phyloP scores from a whole-genome alignment of 2,329 filamentous ascomycete species.

The Beauveria varroae region DNA sequence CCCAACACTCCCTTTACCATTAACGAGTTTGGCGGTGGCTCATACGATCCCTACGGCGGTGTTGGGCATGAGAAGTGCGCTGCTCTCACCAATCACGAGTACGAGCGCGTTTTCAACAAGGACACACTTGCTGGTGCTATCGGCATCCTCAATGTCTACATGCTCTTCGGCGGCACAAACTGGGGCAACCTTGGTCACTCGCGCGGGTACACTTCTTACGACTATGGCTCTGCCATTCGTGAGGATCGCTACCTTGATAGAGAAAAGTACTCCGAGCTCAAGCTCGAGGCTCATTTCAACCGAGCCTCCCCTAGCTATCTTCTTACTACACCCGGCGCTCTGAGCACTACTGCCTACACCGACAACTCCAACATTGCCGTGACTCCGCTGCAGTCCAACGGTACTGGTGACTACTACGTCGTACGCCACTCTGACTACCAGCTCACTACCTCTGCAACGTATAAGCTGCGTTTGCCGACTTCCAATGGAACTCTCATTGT shows the following conservation, averaged over 20 bases:
- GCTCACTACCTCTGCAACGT: conserved; percentile 44
- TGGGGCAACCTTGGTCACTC: conserved; percentile 67
- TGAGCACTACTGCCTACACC: conserved; percentile 22
- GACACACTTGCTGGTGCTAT: conserved; percentile 56
- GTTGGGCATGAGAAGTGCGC: conserved; percentile 58
- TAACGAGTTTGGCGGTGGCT: conserved; percentile 56
- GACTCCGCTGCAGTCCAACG: conserved; percentile 49
- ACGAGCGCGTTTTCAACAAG: conserved; percentile 69
- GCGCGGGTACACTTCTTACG: conserved; percentile 46
- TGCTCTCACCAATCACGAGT: conserved; percentile 56
- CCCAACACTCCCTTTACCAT: conserved; percentile 57
- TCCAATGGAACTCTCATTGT: conserved; percentile 45
- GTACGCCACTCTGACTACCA: conserved; percentile 56
- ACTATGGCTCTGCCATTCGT: conserved; percentile 44
- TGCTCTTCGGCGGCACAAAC: conserved; percentile 70
- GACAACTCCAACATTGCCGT: conserved; percentile 40
- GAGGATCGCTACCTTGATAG: conserved; percentile 58
- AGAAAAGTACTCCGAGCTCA: conserved; percentile 69
- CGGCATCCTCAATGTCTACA: conserved; percentile 62
- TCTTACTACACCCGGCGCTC: conserved; percentile 36
- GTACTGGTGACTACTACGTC: conserved; percentile 48
- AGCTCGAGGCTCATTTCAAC: conserved; percentile 63
- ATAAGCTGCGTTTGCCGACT: conserved; percentile 52
- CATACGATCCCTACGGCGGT: conserved; percentile 66
- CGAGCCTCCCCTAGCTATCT: conserved; percentile 61